phyloP scores from a whole-genome alignment of 73 alveolate genomes.

The Paramecium primaurelia region DNA sequence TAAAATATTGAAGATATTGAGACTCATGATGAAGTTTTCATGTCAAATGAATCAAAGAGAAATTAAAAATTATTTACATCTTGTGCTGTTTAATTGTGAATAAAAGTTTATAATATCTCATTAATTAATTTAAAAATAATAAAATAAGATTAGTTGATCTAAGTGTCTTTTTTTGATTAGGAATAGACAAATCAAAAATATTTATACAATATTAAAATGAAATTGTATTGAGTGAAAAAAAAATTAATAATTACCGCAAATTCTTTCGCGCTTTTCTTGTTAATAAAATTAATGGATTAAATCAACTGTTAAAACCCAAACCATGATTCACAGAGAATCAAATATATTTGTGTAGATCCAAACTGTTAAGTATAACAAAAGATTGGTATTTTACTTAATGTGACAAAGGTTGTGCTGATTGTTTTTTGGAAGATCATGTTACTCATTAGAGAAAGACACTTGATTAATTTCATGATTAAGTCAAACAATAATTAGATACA shows the following conservation, averaged over 20 bases:
- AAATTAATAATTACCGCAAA: background rate
- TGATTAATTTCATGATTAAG: background rate
- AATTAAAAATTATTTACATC: background rate
- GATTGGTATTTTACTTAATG: background rate
- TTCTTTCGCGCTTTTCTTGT: background rate
- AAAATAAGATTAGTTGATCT: background rate
- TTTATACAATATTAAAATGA: background rate
- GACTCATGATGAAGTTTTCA: background rate
- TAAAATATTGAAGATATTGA: background rate
- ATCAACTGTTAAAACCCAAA: background rate
- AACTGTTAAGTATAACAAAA: background rate
- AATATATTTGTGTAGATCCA: conserved; percentile 37
- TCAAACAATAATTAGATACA: background rate
- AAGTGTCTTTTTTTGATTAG: background rate
- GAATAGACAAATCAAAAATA: background rate
- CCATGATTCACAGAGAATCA: conserved; percentile 16
- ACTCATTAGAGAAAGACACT: background rate
- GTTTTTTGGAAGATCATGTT: conserved; percentile 19
- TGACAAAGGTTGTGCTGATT: conserved; percentile 19
- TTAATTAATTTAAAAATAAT: background rate
- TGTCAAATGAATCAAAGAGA: background rate
- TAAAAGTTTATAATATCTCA: background rate
- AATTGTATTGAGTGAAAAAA: background rate
- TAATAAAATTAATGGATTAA: background rate
- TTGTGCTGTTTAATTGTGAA: background rate